Percentiles rank a stretch among this genome's conserved stretches.
Evolutionary conservation across 768 basidiomycete genomes (phyloP).

Genomic region (Hysterangium stoloniferum): DNA sequence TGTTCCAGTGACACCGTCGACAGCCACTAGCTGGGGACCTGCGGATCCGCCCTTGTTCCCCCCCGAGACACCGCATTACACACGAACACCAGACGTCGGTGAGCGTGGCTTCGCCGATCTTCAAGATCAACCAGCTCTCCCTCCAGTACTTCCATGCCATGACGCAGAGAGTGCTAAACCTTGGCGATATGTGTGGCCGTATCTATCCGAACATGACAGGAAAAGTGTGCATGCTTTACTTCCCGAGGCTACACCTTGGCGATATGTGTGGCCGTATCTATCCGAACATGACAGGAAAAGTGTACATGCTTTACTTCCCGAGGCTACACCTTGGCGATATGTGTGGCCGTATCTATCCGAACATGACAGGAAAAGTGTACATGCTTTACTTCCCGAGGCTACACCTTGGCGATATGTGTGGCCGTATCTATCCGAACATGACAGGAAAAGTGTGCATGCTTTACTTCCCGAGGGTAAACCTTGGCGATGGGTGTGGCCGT

Average conservation of each 20-base stretch:
- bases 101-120: conserved; percentile 27
- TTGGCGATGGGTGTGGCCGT: conserved; percentile 30
- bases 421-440: conserved; percentile 20
- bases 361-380: neutral
- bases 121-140: neutral
- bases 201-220: conserved; percentile 7
- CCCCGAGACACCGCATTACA: conserved; percentile 24
- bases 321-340: conserved; percentile 22
- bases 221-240: neutral
- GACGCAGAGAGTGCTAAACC: conserved; percentile 10
- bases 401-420: conserved; percentile 27
- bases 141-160: conserved; percentile 3
- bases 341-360: conserved; percentile 27
- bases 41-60: conserved; percentile 38
- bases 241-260: conserved; percentile 21
- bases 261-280: conserved; percentile 28
- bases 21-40: conserved; percentile 44
- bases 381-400: neutral
- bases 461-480: conserved; percentile 12
- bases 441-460: neutral
- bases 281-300: neutral
- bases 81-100: conserved; percentile 35
- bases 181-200: conserved; percentile 30
- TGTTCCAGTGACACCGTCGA: conserved; percentile 35
- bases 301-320: neutral